These are phyloP conservation scores for Dichotomopilus funicola DNA, from an alignment of 2,329 filamentous ascomycete species.

Conservation along the genomic window DNA sequence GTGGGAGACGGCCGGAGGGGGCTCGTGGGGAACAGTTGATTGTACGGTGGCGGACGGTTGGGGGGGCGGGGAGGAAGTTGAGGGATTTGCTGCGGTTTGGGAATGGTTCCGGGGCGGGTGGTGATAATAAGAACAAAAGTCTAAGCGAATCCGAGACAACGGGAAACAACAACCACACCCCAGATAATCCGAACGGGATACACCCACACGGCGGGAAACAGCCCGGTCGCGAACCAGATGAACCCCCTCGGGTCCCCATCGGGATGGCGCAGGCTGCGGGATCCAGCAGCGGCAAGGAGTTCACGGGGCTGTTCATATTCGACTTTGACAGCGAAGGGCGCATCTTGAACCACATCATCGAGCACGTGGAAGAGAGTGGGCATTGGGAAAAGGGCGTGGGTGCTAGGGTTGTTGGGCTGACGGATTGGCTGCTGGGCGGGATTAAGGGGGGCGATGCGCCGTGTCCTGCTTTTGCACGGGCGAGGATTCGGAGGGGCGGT, in stretches of 20 bases:
- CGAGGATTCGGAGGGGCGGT: constrained; percentile 11
- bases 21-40: constrained; percentile 71
- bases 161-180: no score
- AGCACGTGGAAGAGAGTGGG: constrained; percentile 78
- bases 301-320: constrained; percentile 89
- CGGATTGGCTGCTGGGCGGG: constrained; percentile 87
- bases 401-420: constrained; percentile 80
- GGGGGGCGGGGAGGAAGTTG: constrained; percentile 42
- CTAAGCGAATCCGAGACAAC: constrained; percentile 28
- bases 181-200: neutral
- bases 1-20: constrained; percentile 33
- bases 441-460: constrained; percentile 39
- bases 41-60: constrained; percentile 76
- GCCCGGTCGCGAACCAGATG: no score
- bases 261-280: constrained; percentile 39
- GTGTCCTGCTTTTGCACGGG: constrained; percentile 21
- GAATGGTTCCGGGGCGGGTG: constrained; percentile 13
- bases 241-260: constrained; percentile 23
- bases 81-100: constrained; percentile 22
- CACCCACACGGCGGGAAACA: neutral
- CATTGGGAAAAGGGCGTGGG: constrained; percentile 77
- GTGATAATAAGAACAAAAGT: constrained; percentile 22
- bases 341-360: constrained; percentile 83
- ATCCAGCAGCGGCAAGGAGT: constrained; percentile 57
- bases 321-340: constrained; percentile 86